Evolutionary conservation across 2,329 filamentous ascomycete species (phyloP), one percentile per base, ranked within the genome.

Genomic region (Colletotrichum destructivum): DNA sequence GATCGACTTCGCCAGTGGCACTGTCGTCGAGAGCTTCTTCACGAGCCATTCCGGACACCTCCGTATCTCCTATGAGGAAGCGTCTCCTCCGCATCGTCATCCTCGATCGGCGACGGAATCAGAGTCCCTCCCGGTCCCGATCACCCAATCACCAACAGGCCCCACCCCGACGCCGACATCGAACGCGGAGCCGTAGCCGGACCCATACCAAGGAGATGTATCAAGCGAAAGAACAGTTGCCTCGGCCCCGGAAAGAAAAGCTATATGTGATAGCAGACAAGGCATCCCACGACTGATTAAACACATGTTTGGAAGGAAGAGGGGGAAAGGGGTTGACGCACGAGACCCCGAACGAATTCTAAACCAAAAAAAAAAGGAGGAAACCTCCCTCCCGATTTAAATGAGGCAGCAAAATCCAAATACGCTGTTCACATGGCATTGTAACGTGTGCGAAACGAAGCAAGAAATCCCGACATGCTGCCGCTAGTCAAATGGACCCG

Each of bases 1-100:
- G 83, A 60, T 82, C 82, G 18, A 78, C 80, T 15, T 84, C 83
- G 4, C 82, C 81, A 18, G 74, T 77, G 71, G 76, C 71, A 60
- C 75, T 77, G 9, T 62, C 72, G 11, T 75, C 82, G 21, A 79
- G 81, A 62, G 76, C 76, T 26, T 76, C 81, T 2, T 83, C 82
- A 7, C 80, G 81, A 5, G 74, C 79, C 15, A 75, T 82, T 23
- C 52, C 77, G 63, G 70, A 75, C 42, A 73, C 74, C 2, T 81
- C 80, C 1, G 74, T 81, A 18, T 84, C 84, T 3, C 83, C 85
- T 15, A 82, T 81, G 38, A 82, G 81, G 68, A 81, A 82, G 46
- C 81, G 83, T 42, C 76, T 86, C 21, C 80, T 85, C 18, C 81
- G 82, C 67, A 81, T 82, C 51, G 78, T 83, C 15, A 80, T 85